A percentile compares a stretch with the other conserved stretches of the same genome.
These are phyloP conservation scores for Fusarium hainanense DNA, from an alignment of 2,329 filamentous ascomycete genomes.

Conservation along the genomic window DNA sequence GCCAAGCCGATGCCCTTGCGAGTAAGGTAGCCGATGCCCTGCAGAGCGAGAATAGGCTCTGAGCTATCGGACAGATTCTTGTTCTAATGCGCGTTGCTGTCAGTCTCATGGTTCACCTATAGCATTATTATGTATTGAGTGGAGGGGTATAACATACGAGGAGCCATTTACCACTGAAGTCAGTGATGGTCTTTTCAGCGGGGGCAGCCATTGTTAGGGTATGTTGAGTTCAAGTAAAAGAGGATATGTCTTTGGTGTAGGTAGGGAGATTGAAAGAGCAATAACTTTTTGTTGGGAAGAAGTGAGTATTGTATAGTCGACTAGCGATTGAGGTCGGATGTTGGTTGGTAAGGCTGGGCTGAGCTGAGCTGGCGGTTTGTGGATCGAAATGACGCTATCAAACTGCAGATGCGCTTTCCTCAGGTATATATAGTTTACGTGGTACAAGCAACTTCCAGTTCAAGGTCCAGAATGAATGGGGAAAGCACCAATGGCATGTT, in stretches of 20 bases:
- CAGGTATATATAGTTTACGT: neutral
- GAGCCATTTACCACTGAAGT: constrained; percentile 76
- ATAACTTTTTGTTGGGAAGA: constrained; percentile 2
- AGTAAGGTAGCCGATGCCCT: constrained; percentile 76
- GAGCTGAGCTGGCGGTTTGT: constrained; percentile 15
- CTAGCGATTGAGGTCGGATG: neutral
- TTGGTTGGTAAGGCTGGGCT: constrained; percentile 15
- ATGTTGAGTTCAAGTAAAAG: neutral
- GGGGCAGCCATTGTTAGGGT: constrained; percentile 75
- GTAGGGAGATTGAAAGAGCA: neutral
- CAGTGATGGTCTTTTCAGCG: constrained; percentile 70
- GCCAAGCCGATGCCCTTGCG: constrained; percentile 78
- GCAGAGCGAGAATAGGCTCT: constrained; percentile 76
- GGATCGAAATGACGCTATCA: constrained; percentile 39
- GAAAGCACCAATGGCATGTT: neutral
- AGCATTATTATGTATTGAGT: neutral
- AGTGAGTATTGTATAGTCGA: neutral
- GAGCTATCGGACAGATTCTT: constrained; percentile 75
- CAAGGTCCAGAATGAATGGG: neutral
- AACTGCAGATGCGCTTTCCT: constrained; percentile 12
- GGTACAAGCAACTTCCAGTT: constrained; percentile 1
- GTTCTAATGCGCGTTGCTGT: constrained; percentile 67
- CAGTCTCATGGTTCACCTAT: constrained; percentile 1
- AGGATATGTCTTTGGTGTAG: neutral
- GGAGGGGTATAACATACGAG: constrained; percentile 64